Base-by-base conservation (phyloP, 495 filamentous ascomycete genomes). In the Hyaloscypha variabilis region DNA sequence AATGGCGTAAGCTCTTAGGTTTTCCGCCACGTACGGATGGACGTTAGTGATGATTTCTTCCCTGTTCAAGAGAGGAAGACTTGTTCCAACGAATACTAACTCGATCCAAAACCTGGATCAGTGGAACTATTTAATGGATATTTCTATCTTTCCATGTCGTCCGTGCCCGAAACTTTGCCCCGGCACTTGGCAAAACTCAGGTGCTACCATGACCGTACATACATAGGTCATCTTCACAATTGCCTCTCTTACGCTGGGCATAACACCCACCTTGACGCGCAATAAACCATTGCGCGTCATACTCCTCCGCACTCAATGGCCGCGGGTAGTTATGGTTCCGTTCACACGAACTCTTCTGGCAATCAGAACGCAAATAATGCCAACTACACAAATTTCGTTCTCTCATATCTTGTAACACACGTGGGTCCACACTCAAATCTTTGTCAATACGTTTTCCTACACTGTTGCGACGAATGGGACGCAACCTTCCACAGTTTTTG, bases 311-410 rank as follows among this genome's bases (percentile, higher is more conserved):
- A 21, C 30, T 57, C 19, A 65, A 25, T 3, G 54, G 54, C 46
- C 52, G 59, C 24, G 34, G 54, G 23, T 59, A 59, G 13, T 53
- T 24, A 30, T 65, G 63, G 13, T 39, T 52, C 2, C 42, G 13
- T 30, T 21, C 19, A 55, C 63, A 65, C 3, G 63, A 53, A 19
- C 17, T 53, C 52, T 23, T 24, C 31, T 25, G 6, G 46, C 63
- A 65, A 49, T 65, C 63, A 17, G 63, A 25, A 46, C 63, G 63
- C 30, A 66, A 42, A 51, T 66, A 66, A 28, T 66, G 63, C 56
- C 49, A 54, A 55, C 21, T n/a, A 42, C 63, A 66, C 31, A 66
- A 36, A 60, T 66, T 56, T 10, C 21, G 34, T 30, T 60, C 53
- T 24, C 17, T 60, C 19, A 61, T 51, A 6, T 19, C 26, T 23